Base-by-base conservation (phyloP, 306 rosid genomes). In the Mucuna pruriens region DNA sequence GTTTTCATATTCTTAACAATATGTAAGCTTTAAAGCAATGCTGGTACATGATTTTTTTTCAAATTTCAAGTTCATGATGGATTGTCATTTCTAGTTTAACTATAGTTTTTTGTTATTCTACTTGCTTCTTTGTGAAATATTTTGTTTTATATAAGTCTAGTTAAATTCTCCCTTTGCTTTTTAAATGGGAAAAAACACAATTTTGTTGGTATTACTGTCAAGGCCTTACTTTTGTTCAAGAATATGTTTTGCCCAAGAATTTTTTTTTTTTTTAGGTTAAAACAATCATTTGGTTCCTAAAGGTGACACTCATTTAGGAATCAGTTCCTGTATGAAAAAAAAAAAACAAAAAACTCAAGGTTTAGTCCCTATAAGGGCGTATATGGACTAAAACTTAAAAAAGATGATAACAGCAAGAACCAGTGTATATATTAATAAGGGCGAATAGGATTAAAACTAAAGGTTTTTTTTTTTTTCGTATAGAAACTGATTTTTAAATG, bases 41-140 rank as follows among this genome's bases (percentile, higher is more conserved):
- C 57, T 71, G 42, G 7, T 66, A 10, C 39, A 12, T 76, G 39
- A 54, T 38, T 52, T 68, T 66, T 38, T 52, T 68, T 66, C 42
- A 48, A 51, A 71, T 45, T 70, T 67, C 10, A 39, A 11, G 19
- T 58, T 13, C 6, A 45, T 48, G 62, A 49, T 80, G 63, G 58
- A 11, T 60, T 74, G 82, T 65, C 38, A 29, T 19, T 79, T 76
- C 15, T 74, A 10, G 75, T 61, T 67, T 49, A 55, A 29, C 46
- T 62, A 7, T 46, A 2, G 26, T 23, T 44, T 61, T 66, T 0
- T 25, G 39, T 48, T 60, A 48, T 68, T 67, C 6, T 77, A 40
- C 78, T 48, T 48, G 31, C 8, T 19, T 54, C 55, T 36, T 13
- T 3, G 75, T 63, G 62, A 57, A 25, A 66, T 13, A 25, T 33